Conservation (phyloP, 768 basidiomycete species). For the Tulasnella sp. region DNA sequence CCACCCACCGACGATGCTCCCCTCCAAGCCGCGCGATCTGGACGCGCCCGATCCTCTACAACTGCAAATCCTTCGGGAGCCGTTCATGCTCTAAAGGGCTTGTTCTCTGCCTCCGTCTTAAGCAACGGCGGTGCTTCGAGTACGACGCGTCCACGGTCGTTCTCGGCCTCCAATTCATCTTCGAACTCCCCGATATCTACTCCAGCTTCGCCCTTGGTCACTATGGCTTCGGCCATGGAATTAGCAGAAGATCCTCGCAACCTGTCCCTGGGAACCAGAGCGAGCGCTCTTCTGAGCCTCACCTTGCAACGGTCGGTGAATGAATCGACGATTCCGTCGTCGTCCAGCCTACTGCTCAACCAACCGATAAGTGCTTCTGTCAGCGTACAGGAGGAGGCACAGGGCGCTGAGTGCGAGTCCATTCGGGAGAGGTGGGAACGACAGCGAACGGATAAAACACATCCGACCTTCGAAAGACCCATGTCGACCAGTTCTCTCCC, state of each 20-base stretch:
- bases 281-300: conserved; percentile 9
- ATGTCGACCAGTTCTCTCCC: conserved; percentile 4
- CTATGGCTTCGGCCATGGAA: background rate
- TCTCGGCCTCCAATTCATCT: background rate
- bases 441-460: background rate
- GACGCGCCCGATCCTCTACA: background rate
- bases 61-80: background rate
- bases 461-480: background rate
- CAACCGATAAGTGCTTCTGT: background rate
- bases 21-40: background rate
- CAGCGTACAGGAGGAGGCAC: background rate
- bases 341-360: background rate
- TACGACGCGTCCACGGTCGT: background rate
- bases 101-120: background rate
- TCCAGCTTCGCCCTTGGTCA: background rate
- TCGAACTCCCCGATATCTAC: background rate
- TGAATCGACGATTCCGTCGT: background rate
- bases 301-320: background rate
- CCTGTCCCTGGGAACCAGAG: conserved; percentile 7
- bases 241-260: background rate
- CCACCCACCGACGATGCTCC: background rate
- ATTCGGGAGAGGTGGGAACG: background rate
- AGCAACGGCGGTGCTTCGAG: background rate
- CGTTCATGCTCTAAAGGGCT: conserved; percentile 11
- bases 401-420: background rate